Conservation (phyloP, 1,139 yeast genomes). For the Geotrichum histeridarum region DNA sequence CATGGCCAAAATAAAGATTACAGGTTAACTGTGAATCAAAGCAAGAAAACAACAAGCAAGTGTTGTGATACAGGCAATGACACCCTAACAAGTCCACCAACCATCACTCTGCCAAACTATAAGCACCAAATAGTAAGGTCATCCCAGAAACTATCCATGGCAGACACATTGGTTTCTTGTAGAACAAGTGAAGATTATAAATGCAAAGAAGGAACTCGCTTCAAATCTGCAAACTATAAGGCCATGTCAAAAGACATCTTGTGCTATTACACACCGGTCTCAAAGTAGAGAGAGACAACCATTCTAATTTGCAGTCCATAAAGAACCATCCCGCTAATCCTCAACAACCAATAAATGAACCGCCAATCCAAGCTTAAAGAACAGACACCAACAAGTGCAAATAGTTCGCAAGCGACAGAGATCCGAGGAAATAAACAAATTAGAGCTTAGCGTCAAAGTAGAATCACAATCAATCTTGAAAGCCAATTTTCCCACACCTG, state of each 20-base stretch:
- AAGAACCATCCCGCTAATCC: constrained; percentile 5
- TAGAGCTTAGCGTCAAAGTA: constrained; percentile 1
- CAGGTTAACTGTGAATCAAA: constrained; percentile 8
- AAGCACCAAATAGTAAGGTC: neutral
- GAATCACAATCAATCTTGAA: neutral
- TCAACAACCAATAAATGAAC: neutral
- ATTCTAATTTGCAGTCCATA: neutral
- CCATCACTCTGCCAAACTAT: neutral
- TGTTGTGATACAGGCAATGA: neutral
- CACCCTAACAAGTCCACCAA: neutral
- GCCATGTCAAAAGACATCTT: constrained; percentile 8
- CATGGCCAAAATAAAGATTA: constrained; percentile 15
- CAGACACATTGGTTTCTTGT: neutral
- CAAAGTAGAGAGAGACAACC: constrained; percentile 9
- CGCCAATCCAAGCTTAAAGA: neutral
- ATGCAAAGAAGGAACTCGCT: constrained; percentile 8
- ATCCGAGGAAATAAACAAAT: neutral
- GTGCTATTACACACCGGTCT: constrained; percentile 10
- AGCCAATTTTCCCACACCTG: constrained; percentile 4
- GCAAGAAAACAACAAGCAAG: neutral
- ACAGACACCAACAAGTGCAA: neutral
- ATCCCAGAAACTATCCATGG: neutral
- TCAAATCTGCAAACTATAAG: neutral
- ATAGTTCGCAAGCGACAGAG: neutral
- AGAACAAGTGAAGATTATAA: neutral